A percentile compares a stretch with the other conserved stretches of the same genome.
These are phyloP conservation scores for Sporormia fimetaria DNA, from an alignment of 495 filamentous ascomycete species.

Conservation along the genomic window DNA sequence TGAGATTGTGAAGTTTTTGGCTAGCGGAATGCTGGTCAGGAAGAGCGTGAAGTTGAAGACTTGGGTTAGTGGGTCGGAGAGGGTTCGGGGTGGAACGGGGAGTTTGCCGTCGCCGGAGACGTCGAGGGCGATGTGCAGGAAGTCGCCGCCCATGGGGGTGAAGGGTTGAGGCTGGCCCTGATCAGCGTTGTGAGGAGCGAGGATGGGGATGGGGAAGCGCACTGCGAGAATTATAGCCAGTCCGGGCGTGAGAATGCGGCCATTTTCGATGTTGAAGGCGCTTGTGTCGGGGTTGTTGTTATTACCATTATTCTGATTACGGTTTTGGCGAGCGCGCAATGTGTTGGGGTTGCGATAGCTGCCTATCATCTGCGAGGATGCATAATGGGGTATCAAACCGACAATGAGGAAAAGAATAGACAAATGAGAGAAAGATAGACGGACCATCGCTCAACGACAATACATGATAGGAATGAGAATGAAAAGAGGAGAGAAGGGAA, in stretches of 20 bases:
- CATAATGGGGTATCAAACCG: constrained; percentile 7
- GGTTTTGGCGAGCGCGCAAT: constrained; percentile 8
- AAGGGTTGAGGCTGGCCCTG: constrained; percentile 45
- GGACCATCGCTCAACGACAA: constrained; percentile 24
- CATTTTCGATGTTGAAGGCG: constrained; percentile 20
- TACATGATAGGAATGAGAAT: constrained; percentile 1
- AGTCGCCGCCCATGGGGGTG: constrained; percentile 54
- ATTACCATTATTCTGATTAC: constrained; percentile 4
- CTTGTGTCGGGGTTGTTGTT: constrained; percentile 11
- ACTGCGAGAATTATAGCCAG: constrained; percentile 21
- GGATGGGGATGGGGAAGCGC: constrained; percentile 1
- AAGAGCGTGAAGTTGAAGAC: constrained; percentile 57
- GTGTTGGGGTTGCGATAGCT: constrained; percentile 3
- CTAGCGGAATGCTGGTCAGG: constrained; percentile 48
- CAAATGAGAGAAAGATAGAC: constrained; percentile 5
- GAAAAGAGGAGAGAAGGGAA: background rate
- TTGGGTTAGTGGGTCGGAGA: constrained; percentile 32
- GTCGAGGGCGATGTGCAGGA: constrained; percentile 54
- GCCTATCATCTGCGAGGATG: constrained; percentile 4
- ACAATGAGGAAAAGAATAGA: constrained; percentile 5
- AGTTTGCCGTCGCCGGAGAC: constrained; percentile 53
- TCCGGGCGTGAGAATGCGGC: constrained; percentile 17
- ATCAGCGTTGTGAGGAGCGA: background rate
- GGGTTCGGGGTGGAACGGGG: constrained; percentile 43
- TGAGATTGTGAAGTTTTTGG: constrained; percentile 56